Conservation (phyloP, 768 basidiomycete genomes). For the Cystobasidiopsis lactophilus region DNA sequence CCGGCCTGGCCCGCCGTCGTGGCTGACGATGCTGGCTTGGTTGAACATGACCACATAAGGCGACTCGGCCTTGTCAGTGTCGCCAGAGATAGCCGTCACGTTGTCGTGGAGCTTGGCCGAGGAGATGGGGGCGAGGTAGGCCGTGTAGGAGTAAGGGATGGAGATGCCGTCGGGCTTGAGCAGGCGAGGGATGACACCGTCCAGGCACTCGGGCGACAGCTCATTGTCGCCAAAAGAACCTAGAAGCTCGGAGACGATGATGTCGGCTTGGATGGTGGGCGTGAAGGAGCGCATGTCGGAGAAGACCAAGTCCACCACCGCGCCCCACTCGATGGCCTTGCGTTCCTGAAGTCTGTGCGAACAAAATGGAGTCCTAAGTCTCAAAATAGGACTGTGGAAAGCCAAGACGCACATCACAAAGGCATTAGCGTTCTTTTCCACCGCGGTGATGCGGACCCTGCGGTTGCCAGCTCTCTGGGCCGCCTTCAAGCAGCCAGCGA, state of each 20-base stretch:
- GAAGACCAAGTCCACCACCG: slow-evolving; percentile 55
- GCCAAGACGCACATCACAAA: slow-evolving; percentile 57
- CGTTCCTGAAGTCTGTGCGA: slow-evolving; percentile 56
- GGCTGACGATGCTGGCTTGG: slow-evolving; percentile 64
- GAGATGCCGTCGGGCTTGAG: slow-evolving; percentile 86
- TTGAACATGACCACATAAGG: slow-evolving; percentile 99
- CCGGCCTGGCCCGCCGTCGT: background rate
- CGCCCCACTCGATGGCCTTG: slow-evolving; percentile 59
- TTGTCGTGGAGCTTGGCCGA: slow-evolving; percentile 81
- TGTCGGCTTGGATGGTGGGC: slow-evolving; percentile 61
- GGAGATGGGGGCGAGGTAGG: slow-evolving; percentile 78
- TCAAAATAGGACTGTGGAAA: background rate
- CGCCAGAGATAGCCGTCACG: slow-evolving; percentile 37
- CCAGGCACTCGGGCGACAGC: slow-evolving; percentile 89
- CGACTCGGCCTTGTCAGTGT: slow-evolving; percentile 57
- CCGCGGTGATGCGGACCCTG: slow-evolving; percentile 39
- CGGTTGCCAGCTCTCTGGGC: slow-evolving; percentile 41
- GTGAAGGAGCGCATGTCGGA: slow-evolving; percentile 80
- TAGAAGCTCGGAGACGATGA: slow-evolving; percentile 81
- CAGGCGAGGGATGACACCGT: slow-evolving; percentile 68
- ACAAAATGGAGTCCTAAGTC: slow-evolving; percentile 1
- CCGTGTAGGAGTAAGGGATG: slow-evolving; percentile 87
- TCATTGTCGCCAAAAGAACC: slow-evolving; percentile 98
- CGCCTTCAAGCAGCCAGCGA: slow-evolving; percentile 60
- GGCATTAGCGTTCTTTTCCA: slow-evolving; percentile 94